These are phyloP conservation scores for Angophora floribunda DNA, from an alignment of 345 rosid species.

Conservation along the genomic window DNA sequence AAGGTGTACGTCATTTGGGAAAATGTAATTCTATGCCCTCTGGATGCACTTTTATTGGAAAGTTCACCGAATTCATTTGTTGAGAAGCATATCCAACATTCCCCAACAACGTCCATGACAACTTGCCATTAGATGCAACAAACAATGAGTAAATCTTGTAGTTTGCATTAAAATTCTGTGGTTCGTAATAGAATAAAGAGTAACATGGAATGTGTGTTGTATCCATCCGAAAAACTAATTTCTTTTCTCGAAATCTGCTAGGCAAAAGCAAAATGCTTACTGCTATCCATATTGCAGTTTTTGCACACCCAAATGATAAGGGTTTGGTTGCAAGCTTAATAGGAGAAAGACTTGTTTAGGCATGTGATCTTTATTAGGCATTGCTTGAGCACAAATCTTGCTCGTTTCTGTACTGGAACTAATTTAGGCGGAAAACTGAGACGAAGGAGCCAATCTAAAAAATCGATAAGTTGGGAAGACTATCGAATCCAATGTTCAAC, in stretches of 20 bases:
- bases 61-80: background rate
- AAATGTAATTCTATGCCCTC: background rate
- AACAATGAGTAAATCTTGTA: background rate
- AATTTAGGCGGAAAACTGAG: background rate
- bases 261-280: background rate
- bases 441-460: background rate
- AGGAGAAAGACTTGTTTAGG: background rate
- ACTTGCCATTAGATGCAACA: background rate
- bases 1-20: background rate
- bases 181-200: background rate
- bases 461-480: background rate
- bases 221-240: background rate
- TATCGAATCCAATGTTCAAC: background rate
- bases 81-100: background rate
- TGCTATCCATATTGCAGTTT: background rate
- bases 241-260: rapidly evolving
- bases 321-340: background rate
- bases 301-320: background rate
- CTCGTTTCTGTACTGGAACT: background rate
- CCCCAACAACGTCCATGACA: background rate
- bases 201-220: background rate
- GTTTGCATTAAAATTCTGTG: background rate
- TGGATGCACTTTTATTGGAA: background rate
- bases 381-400: background rate
- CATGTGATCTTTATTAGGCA: background rate